phyloP scores from a whole-genome alignment of 2,329 filamentous ascomycete species.

The Penicillium sp. region DNA sequence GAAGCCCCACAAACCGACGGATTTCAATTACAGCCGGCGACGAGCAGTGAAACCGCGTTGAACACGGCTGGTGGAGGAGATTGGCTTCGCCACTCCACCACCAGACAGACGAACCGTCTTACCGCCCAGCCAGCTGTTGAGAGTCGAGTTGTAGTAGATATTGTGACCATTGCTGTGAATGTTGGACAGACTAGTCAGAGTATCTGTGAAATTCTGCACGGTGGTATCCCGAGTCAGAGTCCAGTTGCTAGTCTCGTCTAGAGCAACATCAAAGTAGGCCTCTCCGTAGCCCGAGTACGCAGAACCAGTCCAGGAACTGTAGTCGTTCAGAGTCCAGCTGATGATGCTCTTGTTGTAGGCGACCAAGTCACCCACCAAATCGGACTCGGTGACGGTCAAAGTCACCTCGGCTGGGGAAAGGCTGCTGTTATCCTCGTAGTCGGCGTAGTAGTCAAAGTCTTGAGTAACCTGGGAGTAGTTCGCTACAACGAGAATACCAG shows the following conservation, averaged over 20 bases:
- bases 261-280: slow-evolving; percentile 10
- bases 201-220: slow-evolving; percentile 18
- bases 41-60: background rate
- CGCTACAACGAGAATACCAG: slow-evolving; percentile 27
- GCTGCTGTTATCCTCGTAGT: slow-evolving; percentile 28
- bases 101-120: slow-evolving; percentile 11
- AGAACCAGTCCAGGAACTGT: slow-evolving; percentile 19
- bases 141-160: slow-evolving; percentile 16
- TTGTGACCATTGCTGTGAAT: slow-evolving; percentile 14
- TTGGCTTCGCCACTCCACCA: slow-evolving; percentile 11
- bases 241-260: slow-evolving; percentile 18
- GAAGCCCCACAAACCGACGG: background rate
- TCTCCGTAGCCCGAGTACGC: slow-evolving; percentile 16
- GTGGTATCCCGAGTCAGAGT: slow-evolving; percentile 14
- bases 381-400: slow-evolving; percentile 28
- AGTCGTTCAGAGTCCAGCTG: slow-evolving; percentile 12
- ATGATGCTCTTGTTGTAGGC: slow-evolving; percentile 33
- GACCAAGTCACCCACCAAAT: slow-evolving; percentile 33
- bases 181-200: slow-evolving; percentile 9
- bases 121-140: slow-evolving; percentile 14
- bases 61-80: slow-evolving; percentile 3
- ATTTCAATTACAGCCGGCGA: background rate
- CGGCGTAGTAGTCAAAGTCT: slow-evolving; percentile 37
- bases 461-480: slow-evolving; percentile 33
- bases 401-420: slow-evolving; percentile 30